Conservation (phyloP, 148 eudicot genomes). For the Vaccinium myrtillus region DNA sequence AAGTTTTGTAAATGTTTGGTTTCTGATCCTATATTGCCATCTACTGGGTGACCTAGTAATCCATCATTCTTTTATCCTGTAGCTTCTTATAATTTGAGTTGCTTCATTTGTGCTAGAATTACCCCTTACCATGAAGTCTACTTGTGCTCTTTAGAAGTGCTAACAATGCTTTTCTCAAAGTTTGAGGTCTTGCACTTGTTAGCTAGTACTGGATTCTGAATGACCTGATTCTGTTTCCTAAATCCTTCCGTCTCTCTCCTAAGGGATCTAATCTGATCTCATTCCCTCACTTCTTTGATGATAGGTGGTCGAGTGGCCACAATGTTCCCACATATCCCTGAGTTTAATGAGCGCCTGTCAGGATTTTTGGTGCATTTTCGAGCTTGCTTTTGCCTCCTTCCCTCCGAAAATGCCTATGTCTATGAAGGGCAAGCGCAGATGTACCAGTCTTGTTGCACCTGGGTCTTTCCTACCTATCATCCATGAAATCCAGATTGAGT, state of each 20-base stretch:
- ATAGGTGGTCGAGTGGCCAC: background rate
- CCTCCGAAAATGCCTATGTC: background rate
- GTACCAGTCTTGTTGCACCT: background rate
- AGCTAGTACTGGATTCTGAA: background rate
- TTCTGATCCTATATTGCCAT: conserved; percentile 3
- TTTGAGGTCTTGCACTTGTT: background rate
- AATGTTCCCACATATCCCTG: background rate
- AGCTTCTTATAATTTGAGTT: background rate
- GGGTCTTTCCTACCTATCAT: background rate
- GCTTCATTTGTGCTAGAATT: background rate
- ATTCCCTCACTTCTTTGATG: background rate
- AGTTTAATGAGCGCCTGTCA: background rate
- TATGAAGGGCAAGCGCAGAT: too few relatives aligned
- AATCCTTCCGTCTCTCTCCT: background rate
- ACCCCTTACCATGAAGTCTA: background rate
- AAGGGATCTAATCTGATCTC: background rate
- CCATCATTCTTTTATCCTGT: background rate
- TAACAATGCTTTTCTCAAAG: background rate
- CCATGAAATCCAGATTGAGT: background rate
- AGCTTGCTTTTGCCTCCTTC: too few relatives aligned
- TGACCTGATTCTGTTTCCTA: background rate
- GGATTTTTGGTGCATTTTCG: background rate
- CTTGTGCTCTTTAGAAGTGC: too few relatives aligned
- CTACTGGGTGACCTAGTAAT: background rate
- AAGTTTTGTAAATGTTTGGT: background rate